Evolutionary conservation across 306 rosid species (phyloP), one percentile per base, ranked within the genome.

Genomic region (Casuarina equisetifolia): DNA sequence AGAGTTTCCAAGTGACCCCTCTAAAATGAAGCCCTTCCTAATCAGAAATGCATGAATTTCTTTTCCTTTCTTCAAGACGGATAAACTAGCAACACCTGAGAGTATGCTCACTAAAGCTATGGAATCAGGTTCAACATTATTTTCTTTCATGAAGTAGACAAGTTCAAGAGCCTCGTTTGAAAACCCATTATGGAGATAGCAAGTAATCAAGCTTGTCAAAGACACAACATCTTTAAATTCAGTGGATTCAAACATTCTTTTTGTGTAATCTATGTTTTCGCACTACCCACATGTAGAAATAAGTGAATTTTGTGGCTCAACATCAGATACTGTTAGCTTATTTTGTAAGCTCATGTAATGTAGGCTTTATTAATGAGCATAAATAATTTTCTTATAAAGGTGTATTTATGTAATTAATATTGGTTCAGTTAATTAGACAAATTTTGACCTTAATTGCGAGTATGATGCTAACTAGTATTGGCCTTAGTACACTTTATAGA

Each of bases 161-260:
- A 82, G 84, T 76, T 87, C 89, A 70, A 92, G 90, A 66, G 90
- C 96, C 80, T 92, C 90, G 73, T 70, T 75, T 59, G 93, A 80
- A 54, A 78, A 86, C 64, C 84, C 89, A 75, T 88, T 88, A 55
- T 70, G 88, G 77, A 90, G 79, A 76, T 78, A 85, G 64, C 86
- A 85, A 73, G 89, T 81, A 64, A 88, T 88, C 92, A 92, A 82
- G 86, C 93, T 87, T 7, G 97, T 92, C 93, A 91, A 92, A 78
- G 97, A 87, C 79, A 92, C 90, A 44, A 92, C 78, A 82, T 87
- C 90, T 82, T 92, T 88, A 40, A 80, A 76, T 71, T 81, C 85
- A 52, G 88, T 90, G 69, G 82, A 72, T 76, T 83, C 74, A 79
- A 90, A 92, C 72, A 81, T 50, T 42, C 75, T 69, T 52, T 59